Conservation (phyloP, 805 yeast species). For the Pichia paraexigua region DNA sequence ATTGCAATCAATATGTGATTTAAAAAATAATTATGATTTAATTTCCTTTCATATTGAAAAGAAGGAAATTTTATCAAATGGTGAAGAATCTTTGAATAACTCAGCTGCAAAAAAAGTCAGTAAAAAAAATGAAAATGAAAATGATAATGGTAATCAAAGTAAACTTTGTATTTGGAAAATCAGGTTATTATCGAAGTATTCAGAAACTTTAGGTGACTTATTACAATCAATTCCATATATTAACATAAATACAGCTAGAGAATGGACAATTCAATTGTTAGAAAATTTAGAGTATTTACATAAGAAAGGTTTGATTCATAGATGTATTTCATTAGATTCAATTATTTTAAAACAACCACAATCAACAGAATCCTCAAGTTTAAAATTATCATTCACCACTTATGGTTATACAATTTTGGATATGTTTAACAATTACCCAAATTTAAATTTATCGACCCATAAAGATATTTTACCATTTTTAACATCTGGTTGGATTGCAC, state of each 20-base stretch:
- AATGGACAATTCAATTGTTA: slow-evolving; percentile 80
- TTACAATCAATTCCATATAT: slow-evolving; percentile 60
- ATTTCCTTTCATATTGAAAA: slow-evolving; percentile 70
- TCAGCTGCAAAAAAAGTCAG: slow-evolving; percentile 27
- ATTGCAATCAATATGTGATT: slow-evolving; percentile 48
- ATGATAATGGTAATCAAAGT: slow-evolving; percentile 4
- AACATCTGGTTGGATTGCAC: slow-evolving; percentile 62
- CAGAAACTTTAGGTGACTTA: slow-evolving; percentile 52
- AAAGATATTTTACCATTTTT: slow-evolving; percentile 22
- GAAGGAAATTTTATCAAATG: slow-evolving; percentile 24
- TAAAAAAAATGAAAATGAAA: slow-evolving; percentile 23
- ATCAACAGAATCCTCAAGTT: slow-evolving; percentile 46
- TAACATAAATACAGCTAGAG: slow-evolving; percentile 67
- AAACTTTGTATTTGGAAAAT: slow-evolving; percentile 52
- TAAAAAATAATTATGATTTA: slow-evolving; percentile 49
- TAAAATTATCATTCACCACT: slow-evolving; percentile 54
- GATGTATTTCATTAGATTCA: slow-evolving; percentile 53
- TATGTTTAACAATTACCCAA: slow-evolving; percentile 29
- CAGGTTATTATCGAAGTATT: slow-evolving; percentile 58
- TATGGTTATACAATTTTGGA: slow-evolving; percentile 44
- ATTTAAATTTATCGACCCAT: slow-evolving; percentile 17
- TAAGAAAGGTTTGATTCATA: slow-evolving; percentile 77
- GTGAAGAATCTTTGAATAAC: slow-evolving; percentile 25
- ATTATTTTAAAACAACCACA: slow-evolving; percentile 43
- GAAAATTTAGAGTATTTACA: slow-evolving; percentile 83